Evolutionary conservation across 1,139 yeast species (phyloP).

Genomic region (Kurtzmaniella quercitrusa): DNA sequence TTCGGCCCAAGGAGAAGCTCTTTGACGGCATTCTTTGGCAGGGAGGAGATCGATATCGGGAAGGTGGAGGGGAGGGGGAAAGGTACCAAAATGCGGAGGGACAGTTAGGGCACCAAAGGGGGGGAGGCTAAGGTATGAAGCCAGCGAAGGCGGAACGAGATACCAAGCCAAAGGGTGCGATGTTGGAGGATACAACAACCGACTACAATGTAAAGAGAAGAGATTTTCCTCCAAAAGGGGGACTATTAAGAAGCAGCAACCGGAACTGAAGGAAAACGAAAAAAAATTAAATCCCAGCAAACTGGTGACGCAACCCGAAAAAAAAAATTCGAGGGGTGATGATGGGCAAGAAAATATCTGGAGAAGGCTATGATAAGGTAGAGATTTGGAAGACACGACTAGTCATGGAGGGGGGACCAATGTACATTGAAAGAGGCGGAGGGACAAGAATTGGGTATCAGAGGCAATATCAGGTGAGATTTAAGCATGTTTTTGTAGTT

Average conservation of each 20-base stretch:
- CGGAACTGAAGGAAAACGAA: background rate
- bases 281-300: background rate
- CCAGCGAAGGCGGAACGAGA: background rate
- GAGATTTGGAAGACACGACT: background rate
- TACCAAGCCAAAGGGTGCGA: background rate
- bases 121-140: background rate
- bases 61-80: background rate
- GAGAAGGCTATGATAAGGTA: background rate
- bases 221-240: background rate
- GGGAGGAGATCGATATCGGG: too few relatives aligned
- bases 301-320: background rate
- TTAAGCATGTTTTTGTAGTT: too few relatives aligned
- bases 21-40: background rate
- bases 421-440: background rate
- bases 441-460: background rate
- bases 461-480: too few relatives aligned
- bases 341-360: background rate
- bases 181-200: background rate
- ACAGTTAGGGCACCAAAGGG: background rate
- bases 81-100: background rate
- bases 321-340: background rate
- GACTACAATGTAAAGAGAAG: background rate
- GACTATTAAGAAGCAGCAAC: background rate
- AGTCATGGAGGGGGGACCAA: too few relatives aligned
- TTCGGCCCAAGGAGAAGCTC: slow-evolving; percentile 14